Evolutionary conservation across 257 asterid species (phyloP).

Genomic region (Jasminum sambac): DNA sequence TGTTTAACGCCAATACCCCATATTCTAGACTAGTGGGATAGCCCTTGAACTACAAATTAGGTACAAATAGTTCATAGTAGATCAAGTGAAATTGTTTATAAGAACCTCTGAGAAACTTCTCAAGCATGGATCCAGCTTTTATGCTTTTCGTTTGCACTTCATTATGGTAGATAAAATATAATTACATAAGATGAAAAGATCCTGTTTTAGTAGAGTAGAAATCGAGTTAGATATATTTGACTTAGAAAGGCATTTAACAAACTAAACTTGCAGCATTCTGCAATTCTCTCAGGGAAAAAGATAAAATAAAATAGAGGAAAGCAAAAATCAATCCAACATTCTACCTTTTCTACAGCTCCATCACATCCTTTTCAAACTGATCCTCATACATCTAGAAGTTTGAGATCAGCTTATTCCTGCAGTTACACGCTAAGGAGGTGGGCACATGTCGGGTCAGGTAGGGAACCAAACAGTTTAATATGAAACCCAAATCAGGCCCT

Average conservation of each 20-base stretch:
- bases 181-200: not conserved
- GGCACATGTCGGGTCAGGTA: no score
- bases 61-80: not conserved
- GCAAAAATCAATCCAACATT: not conserved
- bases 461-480: no score
- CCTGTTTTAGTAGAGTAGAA: not conserved
- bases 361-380: not conserved
- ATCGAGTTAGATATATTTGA: not conserved
- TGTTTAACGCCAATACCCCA: not conserved
- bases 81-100: not conserved
- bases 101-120: not conserved
- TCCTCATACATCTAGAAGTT: not conserved
- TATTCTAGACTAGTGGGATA: not conserved
- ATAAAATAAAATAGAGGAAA: not conserved
- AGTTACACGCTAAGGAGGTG: not conserved
- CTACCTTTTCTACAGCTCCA: not conserved
- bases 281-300: not conserved
- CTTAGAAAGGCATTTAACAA: not conserved
- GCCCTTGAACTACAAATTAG: not conserved
- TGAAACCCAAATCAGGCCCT: no score
- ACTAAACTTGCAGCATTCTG: not conserved
- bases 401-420: not conserved
- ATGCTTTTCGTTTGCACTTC: not conserved
- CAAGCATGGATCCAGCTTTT: not conserved
- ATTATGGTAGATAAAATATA: not conserved